Evolutionary conservation across 805 yeast species (phyloP).

Genomic region (Hanseniaspora clermontiae): DNA sequence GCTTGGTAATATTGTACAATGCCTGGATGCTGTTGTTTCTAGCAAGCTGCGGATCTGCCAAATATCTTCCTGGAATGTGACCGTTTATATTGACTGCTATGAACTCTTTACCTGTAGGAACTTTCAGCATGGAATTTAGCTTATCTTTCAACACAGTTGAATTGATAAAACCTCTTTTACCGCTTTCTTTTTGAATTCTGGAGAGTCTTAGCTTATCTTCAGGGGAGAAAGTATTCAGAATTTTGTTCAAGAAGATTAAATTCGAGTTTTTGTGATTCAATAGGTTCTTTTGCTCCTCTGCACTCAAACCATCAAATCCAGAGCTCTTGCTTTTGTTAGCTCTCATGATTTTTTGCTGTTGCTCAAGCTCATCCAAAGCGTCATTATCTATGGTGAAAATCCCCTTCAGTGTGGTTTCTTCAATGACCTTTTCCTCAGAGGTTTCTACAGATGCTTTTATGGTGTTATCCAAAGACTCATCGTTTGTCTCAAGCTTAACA

Average conservation of each 20-base stretch:
- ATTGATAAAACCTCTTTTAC: slow-evolving; percentile 60
- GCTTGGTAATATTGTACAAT: slow-evolving; percentile 6
- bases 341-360: slow-evolving; percentile 28
- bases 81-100: slow-evolving; percentile 23
- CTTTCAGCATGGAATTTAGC: slow-evolving; percentile 51
- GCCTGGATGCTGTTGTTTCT: slow-evolving; percentile 14
- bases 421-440: slow-evolving; percentile 57
- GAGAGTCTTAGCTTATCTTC: slow-evolving; percentile 77
- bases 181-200: slow-evolving; percentile 68
- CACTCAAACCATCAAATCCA: not conserved
- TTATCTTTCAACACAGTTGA: slow-evolving; percentile 58
- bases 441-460: not conserved
- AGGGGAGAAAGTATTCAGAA: slow-evolving; percentile 73
- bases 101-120: slow-evolving; percentile 46
- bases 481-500: not conserved
- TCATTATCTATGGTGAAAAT: slow-evolving; percentile 38
- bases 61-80: slow-evolving; percentile 13
- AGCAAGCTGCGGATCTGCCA: slow-evolving; percentile 19
- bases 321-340: slow-evolving; percentile 28
- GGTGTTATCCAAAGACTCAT: not conserved
- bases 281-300: slow-evolving; percentile 30
- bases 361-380: slow-evolving; percentile 29
- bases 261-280: slow-evolving; percentile 51
- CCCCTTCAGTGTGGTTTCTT: slow-evolving; percentile 50
- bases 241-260: slow-evolving; percentile 69